Evolutionary conservation across 2,329 filamentous ascomycete genomes (phyloP).

Genomic region (Aplosporella prunicola): DNA sequence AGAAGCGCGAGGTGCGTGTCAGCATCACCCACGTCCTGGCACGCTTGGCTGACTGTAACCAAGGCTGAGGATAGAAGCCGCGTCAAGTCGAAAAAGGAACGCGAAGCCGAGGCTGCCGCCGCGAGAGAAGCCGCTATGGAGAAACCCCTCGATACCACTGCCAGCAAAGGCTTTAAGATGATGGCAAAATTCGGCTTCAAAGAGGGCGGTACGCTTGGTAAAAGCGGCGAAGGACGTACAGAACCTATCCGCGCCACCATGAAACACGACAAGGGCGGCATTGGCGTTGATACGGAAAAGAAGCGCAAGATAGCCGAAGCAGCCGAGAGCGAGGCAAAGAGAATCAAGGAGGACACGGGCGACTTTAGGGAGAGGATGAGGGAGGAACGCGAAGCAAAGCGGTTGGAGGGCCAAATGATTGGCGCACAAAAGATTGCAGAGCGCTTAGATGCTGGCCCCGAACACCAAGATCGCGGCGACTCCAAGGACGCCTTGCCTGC

Average conservation of each 20-base stretch:
- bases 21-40: neutral
- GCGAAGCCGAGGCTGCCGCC: slow-evolving; percentile 61
- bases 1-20: slow-evolving; percentile 41
- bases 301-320: slow-evolving; percentile 56
- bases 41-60: too few relatives aligned
- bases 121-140: slow-evolving; percentile 68
- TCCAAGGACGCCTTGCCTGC: slow-evolving; percentile 11
- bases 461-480: slow-evolving; percentile 18
- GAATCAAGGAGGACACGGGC: slow-evolving; percentile 38
- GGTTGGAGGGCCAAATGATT: slow-evolving; percentile 56
- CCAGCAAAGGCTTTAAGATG: slow-evolving; percentile 87
- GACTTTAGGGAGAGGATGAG: slow-evolving; percentile 27
- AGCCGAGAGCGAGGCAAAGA: slow-evolving; percentile 23
- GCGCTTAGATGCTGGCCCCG: slow-evolving; percentile 47
- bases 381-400: slow-evolving; percentile 26
- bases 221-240: slow-evolving; percentile 42
- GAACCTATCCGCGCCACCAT: slow-evolving; percentile 70
- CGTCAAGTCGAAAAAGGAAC: slow-evolving; percentile 72
- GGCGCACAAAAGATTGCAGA: slow-evolving; percentile 80
- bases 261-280: slow-evolving; percentile 72
- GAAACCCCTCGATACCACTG: slow-evolving; percentile 48
- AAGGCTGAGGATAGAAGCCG: slow-evolving; percentile 54
- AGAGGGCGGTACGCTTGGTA: slow-evolving; percentile 64
- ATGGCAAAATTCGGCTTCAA: slow-evolving; percentile 95
- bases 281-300: slow-evolving; percentile 69